Conservation (phyloP, 108 stramenopile species). For the Aurantiochytrium sp. region DNA sequence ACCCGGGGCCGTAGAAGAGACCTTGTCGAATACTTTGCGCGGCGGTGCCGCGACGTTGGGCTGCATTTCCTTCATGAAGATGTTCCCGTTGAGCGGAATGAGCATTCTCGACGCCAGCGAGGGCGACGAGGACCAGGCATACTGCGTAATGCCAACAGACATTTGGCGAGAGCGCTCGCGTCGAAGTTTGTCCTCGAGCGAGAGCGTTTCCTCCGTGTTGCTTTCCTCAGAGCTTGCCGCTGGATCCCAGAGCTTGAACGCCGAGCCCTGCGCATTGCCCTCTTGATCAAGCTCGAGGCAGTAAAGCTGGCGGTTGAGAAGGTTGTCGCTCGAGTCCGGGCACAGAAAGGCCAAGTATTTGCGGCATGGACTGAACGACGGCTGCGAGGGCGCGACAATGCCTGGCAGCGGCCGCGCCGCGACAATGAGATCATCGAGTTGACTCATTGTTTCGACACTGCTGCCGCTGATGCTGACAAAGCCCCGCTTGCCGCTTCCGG, state of each 20-base stretch:
- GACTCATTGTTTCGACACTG: not conserved
- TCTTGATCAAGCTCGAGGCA: not conserved
- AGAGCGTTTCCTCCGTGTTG: not conserved
- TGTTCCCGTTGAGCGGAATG: conserved; percentile 30
- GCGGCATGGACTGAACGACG: not conserved
- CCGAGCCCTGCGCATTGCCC: not conserved
- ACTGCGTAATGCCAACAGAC: conserved; percentile 51
- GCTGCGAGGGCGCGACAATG: not conserved
- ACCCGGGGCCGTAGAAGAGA: not conserved
- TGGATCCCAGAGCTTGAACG: not conserved
- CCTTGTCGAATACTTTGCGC: conserved; percentile 38
- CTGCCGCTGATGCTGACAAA: too few relatives aligned
- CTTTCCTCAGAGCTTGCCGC: not conserved
- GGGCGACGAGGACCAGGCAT: conserved; percentile 25
- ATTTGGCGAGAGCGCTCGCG: conserved; percentile 54
- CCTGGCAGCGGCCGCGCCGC: not conserved
- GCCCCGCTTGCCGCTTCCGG: too few relatives aligned
- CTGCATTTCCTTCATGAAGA: conserved; percentile 37
- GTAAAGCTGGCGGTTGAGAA: not conserved
- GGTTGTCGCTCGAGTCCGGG: not conserved
- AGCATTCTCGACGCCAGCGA: conserved; percentile 22
- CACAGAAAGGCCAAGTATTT: not conserved
- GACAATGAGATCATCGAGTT: not conserved
- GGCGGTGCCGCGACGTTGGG: not conserved
- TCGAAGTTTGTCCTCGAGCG: conserved; percentile 52